A percentile compares a stretch with the other conserved stretches of the same genome.
These are phyloP conservation scores for Acidiella bohemica DNA, from an alignment of 495 filamentous ascomycete genomes.

Conservation along the genomic window DNA sequence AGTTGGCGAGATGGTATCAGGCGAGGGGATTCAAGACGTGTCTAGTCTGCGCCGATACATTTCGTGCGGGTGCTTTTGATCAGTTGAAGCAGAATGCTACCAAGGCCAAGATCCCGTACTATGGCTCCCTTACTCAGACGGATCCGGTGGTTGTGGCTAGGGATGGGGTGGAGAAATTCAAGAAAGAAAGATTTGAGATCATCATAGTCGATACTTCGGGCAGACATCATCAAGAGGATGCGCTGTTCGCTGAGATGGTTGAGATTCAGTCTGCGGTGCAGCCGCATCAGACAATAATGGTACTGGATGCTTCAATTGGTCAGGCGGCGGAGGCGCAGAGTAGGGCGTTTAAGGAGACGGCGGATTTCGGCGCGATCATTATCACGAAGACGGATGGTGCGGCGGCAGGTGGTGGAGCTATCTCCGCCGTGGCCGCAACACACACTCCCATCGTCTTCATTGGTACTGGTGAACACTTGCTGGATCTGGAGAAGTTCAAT, in stretches of 20 bases:
- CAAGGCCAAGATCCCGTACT: conserved; percentile 98
- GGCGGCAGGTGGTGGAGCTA: conserved; percentile 87
- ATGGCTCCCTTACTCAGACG: conserved; percentile 86
- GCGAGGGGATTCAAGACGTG: conserved; percentile 86
- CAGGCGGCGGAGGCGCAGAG: conserved; percentile 91
- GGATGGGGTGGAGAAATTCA: conserved; percentile 96
- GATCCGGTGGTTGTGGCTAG: conserved; percentile 85
- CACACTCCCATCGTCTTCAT: conserved; percentile 96
- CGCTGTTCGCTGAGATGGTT: conserved; percentile 94
- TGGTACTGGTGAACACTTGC: conserved; percentile 91
- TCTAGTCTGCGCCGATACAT: conserved; percentile 95
- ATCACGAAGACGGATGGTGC: conserved; percentile 98
- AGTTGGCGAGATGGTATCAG: conserved; percentile 89
- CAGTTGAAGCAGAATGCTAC: conserved; percentile 98
- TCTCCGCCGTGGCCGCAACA: conserved; percentile 95
- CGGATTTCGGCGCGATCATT: conserved; percentile 96
- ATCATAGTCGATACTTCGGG: conserved; percentile 98
- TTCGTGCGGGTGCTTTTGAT: conserved; percentile 95
- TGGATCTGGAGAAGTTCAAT: conserved; percentile 85
- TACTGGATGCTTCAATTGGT: conserved; percentile 89
- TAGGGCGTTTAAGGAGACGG: conserved; percentile 92
- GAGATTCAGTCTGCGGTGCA: conserved; percentile 86
- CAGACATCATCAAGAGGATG: conserved; percentile 84
- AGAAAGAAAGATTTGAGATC: conserved; percentile 94
- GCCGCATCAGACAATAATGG: conserved; percentile 97